A percentile compares a stretch with the other conserved stretches of the same genome.
Evolutionary conservation across 257 asterid genomes (phyloP).

Genomic region (Plantago elongata): DNA sequence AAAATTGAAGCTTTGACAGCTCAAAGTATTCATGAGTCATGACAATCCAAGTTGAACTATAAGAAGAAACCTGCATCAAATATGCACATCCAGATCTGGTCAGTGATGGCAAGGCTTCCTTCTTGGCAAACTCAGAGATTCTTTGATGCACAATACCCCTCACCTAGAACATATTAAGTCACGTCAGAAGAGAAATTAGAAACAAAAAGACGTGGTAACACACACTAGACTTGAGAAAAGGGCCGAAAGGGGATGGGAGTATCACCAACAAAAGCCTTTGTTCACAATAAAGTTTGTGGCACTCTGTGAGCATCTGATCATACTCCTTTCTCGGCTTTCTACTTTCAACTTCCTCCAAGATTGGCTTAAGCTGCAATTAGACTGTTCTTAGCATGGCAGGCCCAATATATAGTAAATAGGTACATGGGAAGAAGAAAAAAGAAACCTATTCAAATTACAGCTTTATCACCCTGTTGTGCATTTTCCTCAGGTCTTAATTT

Average conservation of each 20-base stretch:
- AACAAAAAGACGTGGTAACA: not conserved
- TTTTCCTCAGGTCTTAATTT: constrained; percentile 17
- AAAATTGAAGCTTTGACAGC: constrained; percentile 9
- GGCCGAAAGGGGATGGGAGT: constrained; percentile 6
- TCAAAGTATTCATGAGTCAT: constrained; percentile 7
- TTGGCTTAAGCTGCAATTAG: constrained; percentile 81
- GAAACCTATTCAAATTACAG: constrained; percentile 4
- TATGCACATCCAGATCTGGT: constrained; percentile 99
- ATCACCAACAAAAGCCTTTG: constrained; percentile 89
- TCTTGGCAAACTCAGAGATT: constrained; percentile 83
- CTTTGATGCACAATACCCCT: constrained; percentile 84
- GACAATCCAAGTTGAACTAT: not conserved
- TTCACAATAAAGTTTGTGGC: constrained; percentile 95
- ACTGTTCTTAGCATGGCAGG: constrained; percentile 18
- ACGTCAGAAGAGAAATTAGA: constrained; percentile 6
- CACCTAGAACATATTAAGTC: constrained; percentile 45
- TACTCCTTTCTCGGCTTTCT: constrained; percentile 93
- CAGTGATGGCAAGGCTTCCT: constrained; percentile 81
- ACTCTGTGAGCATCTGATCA: constrained; percentile 81
- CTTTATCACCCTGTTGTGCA: constrained; percentile 6
- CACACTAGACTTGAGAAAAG: not conserved
- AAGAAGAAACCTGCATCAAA: constrained; percentile 83
- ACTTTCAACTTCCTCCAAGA: constrained; percentile 90
- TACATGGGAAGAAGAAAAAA: not conserved
- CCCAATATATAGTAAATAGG: constrained; percentile 11